Conservation (phyloP, 169 alveolate genomes). For the Perkinsus olseni region DNA sequence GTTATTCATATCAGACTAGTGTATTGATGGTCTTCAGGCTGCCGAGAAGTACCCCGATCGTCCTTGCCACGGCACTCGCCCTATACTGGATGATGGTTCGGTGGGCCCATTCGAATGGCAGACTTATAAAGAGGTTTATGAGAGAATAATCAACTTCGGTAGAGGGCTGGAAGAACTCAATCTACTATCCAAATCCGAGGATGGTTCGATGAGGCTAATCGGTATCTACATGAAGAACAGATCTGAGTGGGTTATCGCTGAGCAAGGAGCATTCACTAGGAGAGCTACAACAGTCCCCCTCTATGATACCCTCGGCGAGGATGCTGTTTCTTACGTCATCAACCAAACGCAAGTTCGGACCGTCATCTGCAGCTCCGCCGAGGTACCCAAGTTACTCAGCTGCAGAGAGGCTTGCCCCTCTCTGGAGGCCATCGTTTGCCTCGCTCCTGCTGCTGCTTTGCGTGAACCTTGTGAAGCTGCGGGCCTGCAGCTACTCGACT, state of each 20-base stretch:
- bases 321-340: constrained; percentile 44
- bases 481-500: constrained; percentile 14
- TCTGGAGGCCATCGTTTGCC: constrained; percentile 18
- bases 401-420: not conserved
- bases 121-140: constrained; percentile 24
- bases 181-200: not conserved
- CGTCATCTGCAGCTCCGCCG: constrained; percentile 35
- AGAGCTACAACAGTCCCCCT: constrained; percentile 54
- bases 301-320: constrained; percentile 61
- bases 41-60: constrained; percentile 21
- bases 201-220: constrained; percentile 30
- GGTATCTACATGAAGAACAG: constrained; percentile 68
- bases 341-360: constrained; percentile 43
- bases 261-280: constrained; percentile 51
- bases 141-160: no score
- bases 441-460: constrained; percentile 22
- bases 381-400: not conserved
- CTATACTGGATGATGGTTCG: constrained; percentile 9
- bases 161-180: not conserved
- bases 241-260: constrained; percentile 72
- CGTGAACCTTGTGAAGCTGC: constrained; percentile 17
- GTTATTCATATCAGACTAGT: no score
- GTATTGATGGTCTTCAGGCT: constrained; percentile 7
- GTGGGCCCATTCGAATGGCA: constrained; percentile 30
- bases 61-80: constrained; percentile 33